Evolutionary conservation across 192 early-diverging fungal species (phyloP).

Genomic region (Rhizophagus sp.): DNA sequence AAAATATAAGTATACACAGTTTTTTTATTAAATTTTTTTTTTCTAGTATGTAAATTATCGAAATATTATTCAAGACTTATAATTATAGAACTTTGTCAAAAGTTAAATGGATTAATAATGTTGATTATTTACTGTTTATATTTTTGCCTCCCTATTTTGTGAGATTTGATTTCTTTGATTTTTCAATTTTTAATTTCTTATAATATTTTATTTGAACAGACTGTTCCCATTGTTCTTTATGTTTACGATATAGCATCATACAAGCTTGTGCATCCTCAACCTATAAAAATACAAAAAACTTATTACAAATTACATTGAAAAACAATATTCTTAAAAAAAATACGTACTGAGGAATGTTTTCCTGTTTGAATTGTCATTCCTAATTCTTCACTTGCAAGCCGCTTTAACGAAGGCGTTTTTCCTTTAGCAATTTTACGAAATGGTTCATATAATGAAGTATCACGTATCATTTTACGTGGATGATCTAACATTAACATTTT

Average conservation of each 20-base stretch:
- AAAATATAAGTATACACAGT: no score
- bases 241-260: conserved; percentile 86
- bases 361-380: conserved; percentile 84
- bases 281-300: conserved; percentile 29
- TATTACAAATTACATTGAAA: no score
- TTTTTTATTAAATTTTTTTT: no score
- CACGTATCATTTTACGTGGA: conserved; percentile 74
- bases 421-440: conserved; percentile 71
- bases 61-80: no score
- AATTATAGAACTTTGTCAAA: no score
- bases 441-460: conserved; percentile 78
- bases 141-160: no score
- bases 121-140: no score
- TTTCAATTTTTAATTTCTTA: background rate
- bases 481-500: conserved; percentile 75
- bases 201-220: conserved; percentile 1
- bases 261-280: conserved; percentile 87
- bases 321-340: background rate
- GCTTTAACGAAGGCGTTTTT: conserved; percentile 69
- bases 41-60: no score
- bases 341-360: conserved; percentile 79
- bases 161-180: no score
- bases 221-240: conserved; percentile 82
- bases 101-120: no score
- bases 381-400: conserved; percentile 72